Conservation (phyloP, 2,329 filamentous ascomycete species). For the Eutypella sp. region DNA sequence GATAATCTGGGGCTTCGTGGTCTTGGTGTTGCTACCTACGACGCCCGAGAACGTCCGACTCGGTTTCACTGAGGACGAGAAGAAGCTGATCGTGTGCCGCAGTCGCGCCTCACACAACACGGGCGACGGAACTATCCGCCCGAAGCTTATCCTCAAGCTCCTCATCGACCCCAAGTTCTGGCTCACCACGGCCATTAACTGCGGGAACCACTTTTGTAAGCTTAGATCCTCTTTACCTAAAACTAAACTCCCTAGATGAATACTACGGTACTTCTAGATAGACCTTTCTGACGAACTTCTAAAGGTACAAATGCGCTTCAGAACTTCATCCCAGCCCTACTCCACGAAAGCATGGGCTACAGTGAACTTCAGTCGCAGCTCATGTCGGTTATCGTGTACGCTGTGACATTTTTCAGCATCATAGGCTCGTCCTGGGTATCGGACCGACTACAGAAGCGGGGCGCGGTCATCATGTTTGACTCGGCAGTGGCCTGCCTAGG, state of each 20-base stretch:
- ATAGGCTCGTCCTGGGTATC: constrained; percentile 14
- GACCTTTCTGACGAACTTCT: not conserved
- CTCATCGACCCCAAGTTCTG: constrained; percentile 20
- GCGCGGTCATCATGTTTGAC: constrained; percentile 8
- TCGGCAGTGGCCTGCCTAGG: constrained; percentile 11
- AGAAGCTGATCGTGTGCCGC: constrained; percentile 13
- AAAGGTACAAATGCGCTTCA: not conserved
- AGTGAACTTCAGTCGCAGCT: constrained; percentile 15
- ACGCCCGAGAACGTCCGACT: constrained; percentile 10
- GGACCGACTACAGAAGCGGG: constrained; percentile 16
- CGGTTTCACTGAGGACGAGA: constrained; percentile 16
- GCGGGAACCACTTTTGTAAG: constrained; percentile 17
- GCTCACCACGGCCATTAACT: constrained; percentile 17
- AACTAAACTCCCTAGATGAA: constrained; percentile 13
- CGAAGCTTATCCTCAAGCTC: constrained; percentile 12
- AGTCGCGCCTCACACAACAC: constrained; percentile 17
- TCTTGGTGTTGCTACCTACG: constrained; percentile 14
- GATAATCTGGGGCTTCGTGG: constrained; percentile 15
- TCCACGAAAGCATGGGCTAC: constrained; percentile 10
- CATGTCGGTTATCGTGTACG: constrained; percentile 20
- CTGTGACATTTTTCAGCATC: constrained; percentile 18
- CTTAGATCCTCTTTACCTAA: constrained; percentile 15
- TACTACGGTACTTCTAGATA: constrained; percentile 4
- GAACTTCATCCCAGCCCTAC: not conserved
- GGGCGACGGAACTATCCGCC: constrained; percentile 7